Base-by-base conservation (phyloP, 2,329 filamentous ascomycete species). In the Fusarium sp. region DNA sequence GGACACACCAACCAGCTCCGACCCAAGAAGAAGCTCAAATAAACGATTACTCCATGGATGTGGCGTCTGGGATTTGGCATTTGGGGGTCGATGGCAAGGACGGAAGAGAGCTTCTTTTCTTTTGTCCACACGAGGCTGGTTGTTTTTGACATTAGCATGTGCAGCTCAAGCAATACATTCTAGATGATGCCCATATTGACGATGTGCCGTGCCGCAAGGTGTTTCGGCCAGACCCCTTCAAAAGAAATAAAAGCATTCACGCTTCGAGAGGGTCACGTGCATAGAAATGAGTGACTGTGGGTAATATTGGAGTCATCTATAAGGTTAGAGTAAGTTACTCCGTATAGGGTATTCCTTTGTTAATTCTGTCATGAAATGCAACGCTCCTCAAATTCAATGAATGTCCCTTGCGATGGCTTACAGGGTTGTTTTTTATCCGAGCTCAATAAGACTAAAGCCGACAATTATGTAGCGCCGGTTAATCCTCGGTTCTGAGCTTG, bases 1-100 rank as follows among this genome's bases (percentile, higher is more conserved):
- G 96, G 95, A 77, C 96, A 98, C 93, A 97, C 93, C 89, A 98
- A 98, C 94, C 96, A 99, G 92, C 94, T 99, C 85, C 94, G 96
- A 88, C 96, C 96, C 87, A 99, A 99, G 95, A 99, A 99, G 95
- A 99, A 99, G 95, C 91, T 97, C 85, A 97, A 98, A 89, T 87
- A 86, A 81, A 83, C 81, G 79, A 82, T 82, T 79, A 71, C 70
- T 77, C 75, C 77, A 81, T 81, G 81, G 78, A 82, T 82, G 81
- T 80, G 84, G 83, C 84, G 83, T 86, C 82, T 82, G 82, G 83
- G 83, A 81, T 83, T 78, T 80, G 82, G 81, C 79, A 83, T 82
- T 81, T 78, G 79, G 81, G 66, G 76, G 78, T 78, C 72, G 74
- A 74, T 79, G 79, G 81, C 78, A 79, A 78, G 77, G 78, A 78